Base-by-base conservation (phyloP, 2,329 filamentous ascomycete genomes). In the Grosmannia huntii region DNA sequence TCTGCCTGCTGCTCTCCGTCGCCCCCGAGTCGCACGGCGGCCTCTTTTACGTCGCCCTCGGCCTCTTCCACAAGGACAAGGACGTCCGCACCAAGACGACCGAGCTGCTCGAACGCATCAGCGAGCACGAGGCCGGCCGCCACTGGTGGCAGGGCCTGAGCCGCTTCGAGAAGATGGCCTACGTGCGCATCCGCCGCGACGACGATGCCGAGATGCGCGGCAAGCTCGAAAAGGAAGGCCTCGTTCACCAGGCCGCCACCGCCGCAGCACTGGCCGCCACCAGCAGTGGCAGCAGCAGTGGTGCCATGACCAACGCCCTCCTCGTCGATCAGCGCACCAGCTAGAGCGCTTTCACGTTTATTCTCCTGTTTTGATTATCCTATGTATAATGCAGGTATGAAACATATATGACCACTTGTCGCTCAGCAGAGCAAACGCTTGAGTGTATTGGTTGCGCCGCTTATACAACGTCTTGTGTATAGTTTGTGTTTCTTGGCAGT, bases 121-220 rank as follows among this genome's bases (percentile, higher is more conserved):
- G 84, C 64, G 84, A 86, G 59, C 92, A 99, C 71, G 87, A 95
- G 67, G 94, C 90, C 11, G 94, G 94, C 1, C 81, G 90, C 66
- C 90, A 97, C 72, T 97, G 94, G 79, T 99, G 92, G 89, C 83
- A 80, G 63, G 83, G 83, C 33, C 75, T 99, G 54, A 94, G 90
- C 59, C 79, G 89, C 51, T 99, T 96, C 68, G 86, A 91, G 65
- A 95, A 92, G 72, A 73, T 95, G 62, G 92, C 88, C 3, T 96
- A 87, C 66, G 85, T 87, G 64, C 81, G 92, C 54, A 84, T 95
- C 54, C 85, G 86, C 69, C 80, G 85, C 60, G 90, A 83, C 64
- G 71, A 73, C 9, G 81, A 84, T 55, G 71, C 73, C 1, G 81
- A 83, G 64, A 70, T 71, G 70, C 75, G 70, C 58, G 69, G 66